Evolutionary conservation across 495 filamentous ascomycete genomes (phyloP), one percentile per base, ranked within the genome.

Genomic region (Cercophora newfieldiana): DNA sequence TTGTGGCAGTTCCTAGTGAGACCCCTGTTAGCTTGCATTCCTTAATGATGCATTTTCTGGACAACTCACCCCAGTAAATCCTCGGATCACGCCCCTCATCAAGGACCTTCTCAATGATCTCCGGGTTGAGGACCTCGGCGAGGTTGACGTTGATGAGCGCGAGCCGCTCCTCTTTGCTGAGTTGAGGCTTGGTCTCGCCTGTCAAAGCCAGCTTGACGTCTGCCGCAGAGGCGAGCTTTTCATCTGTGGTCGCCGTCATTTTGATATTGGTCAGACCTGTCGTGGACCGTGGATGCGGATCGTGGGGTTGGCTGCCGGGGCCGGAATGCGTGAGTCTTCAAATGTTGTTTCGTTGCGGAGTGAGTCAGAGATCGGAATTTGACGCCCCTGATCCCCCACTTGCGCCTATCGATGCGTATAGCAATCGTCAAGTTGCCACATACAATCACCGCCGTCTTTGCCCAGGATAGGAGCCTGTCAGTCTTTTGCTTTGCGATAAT

Each of bases 61-160:
- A 59, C 7, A 16, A 69, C 74, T 37, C 77, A 87, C 90, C 94
- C 92, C 91, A 97, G 86, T 97, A 97, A 71, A 97, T 85, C 51
- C 83, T 84, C 18, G 90, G 84, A 26, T 88, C 85, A 12, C 88
- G 81, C n/a, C 89, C 85, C 74, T 95, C 83, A 12, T 87, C 86
- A 57, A 97, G 78, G 59, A 89, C 81, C 64, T 86, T 80, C 73
- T 95, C 89, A 64, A 98, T 90, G 57, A 97, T 88, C 71, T 97
- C 92, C 24, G 86, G 87, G 68, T 94, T 93, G 55, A 99, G 85
- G 33, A 94, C 78, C 81, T 99, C 95, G 60, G 87, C 86, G 56
- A 97, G 82, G 73, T 94, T 94, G 67, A 88, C 86, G 19, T 82
- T 84, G 75, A 98, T 97, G 66, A 97, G 85, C 54, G 83, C 83